Evolutionary conservation across 257 asterid genomes (phyloP), one percentile per base, ranked within the genome.

Genomic region (Solanum phureja): DNA sequence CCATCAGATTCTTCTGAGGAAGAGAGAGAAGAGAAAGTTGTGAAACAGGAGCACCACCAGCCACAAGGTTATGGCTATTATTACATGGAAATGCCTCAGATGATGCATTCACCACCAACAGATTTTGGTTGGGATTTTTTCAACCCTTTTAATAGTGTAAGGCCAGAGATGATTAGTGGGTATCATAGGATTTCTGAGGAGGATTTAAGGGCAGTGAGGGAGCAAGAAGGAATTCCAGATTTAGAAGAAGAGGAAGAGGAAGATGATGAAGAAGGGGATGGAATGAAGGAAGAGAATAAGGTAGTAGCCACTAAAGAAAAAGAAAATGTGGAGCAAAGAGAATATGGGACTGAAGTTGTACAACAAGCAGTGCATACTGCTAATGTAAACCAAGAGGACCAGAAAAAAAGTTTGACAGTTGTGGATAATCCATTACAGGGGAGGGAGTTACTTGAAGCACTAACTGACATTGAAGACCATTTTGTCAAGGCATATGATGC

Each of bases 121-220:
- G 98, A 93, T 90, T 95, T 91, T 90, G 99, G 96, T 42, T 97
- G 98, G 99, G 99, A 97, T 91, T 97, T 97, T 86, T 97, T 95
- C 33, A 95, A 95, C 91, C 99, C 99, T 86, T 97, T 95, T 83
- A 69, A 73, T 42, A 90, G 73, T 71, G 94, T 90, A 23, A 91
- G 98, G 85, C 93, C 95, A 23, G 99, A 96, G 77, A 88, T 91
- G 1, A 33, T 92, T 72, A 94, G 86, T 87, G 96, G 90, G 33
- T 93, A 92, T 40, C 93, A 89, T 77, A 91, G 94, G 60, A 93
- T 94, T 68, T 94, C 98, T 19, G 99, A 95, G 84, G 99, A 95
- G 92, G 98, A 95, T 72, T 87, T 95, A 86, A 95, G 93, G 92
- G 97, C 87, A 19, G 98, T 97, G n/a, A 97, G 98, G 58, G 98